These are phyloP conservation scores for Fraxinus latifolia DNA, from an alignment of 305 asterid species.

Conservation along the genomic window DNA sequence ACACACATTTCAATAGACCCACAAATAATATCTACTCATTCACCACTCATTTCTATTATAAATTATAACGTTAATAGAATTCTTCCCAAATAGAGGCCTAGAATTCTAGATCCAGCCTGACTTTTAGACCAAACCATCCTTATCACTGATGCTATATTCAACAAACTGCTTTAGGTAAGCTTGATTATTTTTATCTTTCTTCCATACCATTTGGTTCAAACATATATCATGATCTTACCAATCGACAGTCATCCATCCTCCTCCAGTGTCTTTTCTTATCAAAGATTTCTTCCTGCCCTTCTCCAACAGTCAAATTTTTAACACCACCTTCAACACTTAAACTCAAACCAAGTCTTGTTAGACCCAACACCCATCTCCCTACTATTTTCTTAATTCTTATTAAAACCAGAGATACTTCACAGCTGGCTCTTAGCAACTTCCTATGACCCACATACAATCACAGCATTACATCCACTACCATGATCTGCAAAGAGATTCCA, in stretches of 20 bases:
- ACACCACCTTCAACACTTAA: neutral
- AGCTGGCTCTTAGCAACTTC: neutral
- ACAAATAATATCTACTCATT: neutral
- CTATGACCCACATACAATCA: neutral
- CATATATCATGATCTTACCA: neutral
- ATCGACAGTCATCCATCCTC: neutral
- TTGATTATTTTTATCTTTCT: neutral
- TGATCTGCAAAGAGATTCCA: neutral
- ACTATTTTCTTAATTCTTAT: neutral
- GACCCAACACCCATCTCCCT: neutral
- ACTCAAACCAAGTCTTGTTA: neutral
- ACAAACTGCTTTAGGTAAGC: neutral
- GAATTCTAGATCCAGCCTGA: neutral
- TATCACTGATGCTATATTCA: neutral
- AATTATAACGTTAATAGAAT: neutral
- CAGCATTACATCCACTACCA: neutral
- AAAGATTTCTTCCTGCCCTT: neutral
- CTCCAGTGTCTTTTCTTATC: neutral
- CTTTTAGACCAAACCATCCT: neutral
- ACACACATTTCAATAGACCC: neutral
- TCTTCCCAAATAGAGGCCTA: neutral
- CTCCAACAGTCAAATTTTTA: neutral
- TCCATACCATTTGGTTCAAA: neutral
- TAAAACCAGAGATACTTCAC: neutral
- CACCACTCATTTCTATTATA: neutral